A percentile compares a stretch with the other conserved stretches of the same genome.
phyloP scores from a whole-genome alignment of 2,329 filamentous ascomycete genomes.

The Diaporthe vaccinii region DNA sequence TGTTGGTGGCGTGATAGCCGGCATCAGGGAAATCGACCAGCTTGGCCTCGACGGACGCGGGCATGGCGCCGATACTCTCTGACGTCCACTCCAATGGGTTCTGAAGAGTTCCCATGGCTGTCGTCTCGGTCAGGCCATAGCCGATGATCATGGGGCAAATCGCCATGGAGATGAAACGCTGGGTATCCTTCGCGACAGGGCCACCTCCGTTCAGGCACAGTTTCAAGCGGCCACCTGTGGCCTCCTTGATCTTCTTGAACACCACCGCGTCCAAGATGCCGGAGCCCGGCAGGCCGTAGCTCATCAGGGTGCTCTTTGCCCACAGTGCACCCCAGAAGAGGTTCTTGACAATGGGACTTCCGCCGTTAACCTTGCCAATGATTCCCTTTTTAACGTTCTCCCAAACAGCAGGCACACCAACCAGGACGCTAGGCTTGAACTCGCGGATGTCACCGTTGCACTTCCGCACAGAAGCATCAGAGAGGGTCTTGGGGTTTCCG shows the following conservation, averaged over 20 bases:
- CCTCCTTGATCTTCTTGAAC: slow-evolving; percentile 93
- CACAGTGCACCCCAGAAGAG: slow-evolving; percentile 77
- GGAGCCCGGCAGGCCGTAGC: slow-evolving; percentile 72
- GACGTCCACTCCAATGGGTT: slow-evolving; percentile 86
- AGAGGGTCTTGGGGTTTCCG: slow-evolving; percentile 87
- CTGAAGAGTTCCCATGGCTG: slow-evolving; percentile 80
- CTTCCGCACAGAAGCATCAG: slow-evolving; percentile 84
- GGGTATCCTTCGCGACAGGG: slow-evolving; percentile 86
- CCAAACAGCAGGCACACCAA: slow-evolving; percentile 91
- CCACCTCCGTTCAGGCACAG: slow-evolving; percentile 90
- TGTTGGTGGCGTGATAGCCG: slow-evolving; percentile 82
- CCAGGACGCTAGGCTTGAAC: slow-evolving; percentile 84
- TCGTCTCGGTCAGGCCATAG: slow-evolving; percentile 89
- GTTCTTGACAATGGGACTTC: slow-evolving; percentile 76
- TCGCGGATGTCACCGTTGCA: slow-evolving; percentile 91
- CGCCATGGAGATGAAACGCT: slow-evolving; percentile 88
- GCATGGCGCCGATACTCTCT: slow-evolving; percentile 79
- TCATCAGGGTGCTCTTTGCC: slow-evolving; percentile 65
- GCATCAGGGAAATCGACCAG: slow-evolving; percentile 88
- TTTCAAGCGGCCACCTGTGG: slow-evolving; percentile 84
- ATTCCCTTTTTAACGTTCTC: slow-evolving; percentile 95
- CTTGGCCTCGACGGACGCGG: slow-evolving; percentile 83
- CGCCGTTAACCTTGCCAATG: slow-evolving; percentile 78
- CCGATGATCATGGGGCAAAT: slow-evolving; percentile 92
- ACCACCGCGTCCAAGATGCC: slow-evolving; percentile 82